Evolutionary conservation across 352 stramenopile genomes (phyloP).

Genomic region (Pythium grandisporangium): DNA sequence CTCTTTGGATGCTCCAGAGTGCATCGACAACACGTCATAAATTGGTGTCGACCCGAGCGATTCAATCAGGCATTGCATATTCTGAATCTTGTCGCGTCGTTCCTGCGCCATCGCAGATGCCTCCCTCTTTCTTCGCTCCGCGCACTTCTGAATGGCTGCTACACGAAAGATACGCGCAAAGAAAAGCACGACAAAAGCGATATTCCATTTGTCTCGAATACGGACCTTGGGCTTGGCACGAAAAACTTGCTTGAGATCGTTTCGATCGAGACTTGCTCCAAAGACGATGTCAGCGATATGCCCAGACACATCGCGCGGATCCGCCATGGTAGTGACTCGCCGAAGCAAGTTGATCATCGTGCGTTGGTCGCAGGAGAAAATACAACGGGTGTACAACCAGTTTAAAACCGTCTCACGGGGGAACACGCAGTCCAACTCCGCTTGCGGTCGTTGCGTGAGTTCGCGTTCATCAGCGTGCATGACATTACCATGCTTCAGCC

Average conservation of each 20-base stretch:
- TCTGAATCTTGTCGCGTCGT: neutral
- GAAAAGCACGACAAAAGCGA: constrained; percentile 26
- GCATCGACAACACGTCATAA: too few relatives aligned
- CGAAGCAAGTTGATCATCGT: constrained; percentile 7
- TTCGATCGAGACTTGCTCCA: constrained; percentile 19
- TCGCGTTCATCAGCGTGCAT: neutral
- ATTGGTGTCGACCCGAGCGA: too few relatives aligned
- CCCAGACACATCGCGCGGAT: constrained; percentile 16
- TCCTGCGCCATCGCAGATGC: neutral
- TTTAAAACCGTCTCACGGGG: constrained; percentile 1
- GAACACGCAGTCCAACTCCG: constrained; percentile 7
- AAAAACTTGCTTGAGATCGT: constrained; percentile 22
- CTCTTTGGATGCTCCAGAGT: too few relatives aligned
- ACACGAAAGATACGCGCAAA: constrained; percentile 26
- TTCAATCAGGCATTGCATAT: too few relatives aligned
- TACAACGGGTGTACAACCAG: constrained; percentile 14
- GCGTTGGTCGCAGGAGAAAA: constrained; percentile 4
- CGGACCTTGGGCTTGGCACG: constrained; percentile 10
- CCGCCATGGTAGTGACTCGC: constrained; percentile 10
- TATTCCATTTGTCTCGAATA: constrained; percentile 21
- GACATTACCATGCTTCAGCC: too few relatives aligned
- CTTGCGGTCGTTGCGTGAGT: neutral
- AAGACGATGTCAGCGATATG: constrained; percentile 27
- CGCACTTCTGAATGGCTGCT: constrained; percentile 22
- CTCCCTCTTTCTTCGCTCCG: neutral